These are phyloP conservation scores for Helenozyma rhizophorensis DNA, from an alignment of 805 yeast species.

Conservation along the genomic window DNA sequence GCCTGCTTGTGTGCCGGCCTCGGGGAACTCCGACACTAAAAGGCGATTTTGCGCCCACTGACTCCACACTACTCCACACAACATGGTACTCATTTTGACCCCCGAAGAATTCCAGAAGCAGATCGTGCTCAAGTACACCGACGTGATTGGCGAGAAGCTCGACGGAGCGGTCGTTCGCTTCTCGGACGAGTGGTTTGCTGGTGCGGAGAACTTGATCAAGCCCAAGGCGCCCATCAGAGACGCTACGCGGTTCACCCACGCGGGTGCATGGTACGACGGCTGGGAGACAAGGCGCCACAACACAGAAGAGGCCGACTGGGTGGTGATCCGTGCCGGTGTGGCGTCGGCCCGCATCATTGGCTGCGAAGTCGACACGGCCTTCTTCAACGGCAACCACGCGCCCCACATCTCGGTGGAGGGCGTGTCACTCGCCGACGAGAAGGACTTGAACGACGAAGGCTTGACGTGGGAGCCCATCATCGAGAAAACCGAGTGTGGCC, in stretches of 20 bases:
- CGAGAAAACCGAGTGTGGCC: slow-evolving; percentile 77
- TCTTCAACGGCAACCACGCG: slow-evolving; percentile 93
- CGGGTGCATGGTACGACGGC: slow-evolving; percentile 98
- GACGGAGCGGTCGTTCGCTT: slow-evolving; percentile 70
- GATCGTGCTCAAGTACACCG: slow-evolving; percentile 54
- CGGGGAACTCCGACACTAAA: too few species aligned
- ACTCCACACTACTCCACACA: background rate
- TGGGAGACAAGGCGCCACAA: slow-evolving; percentile 98
- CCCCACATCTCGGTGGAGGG: slow-evolving; percentile 87
- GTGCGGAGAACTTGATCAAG: slow-evolving; percentile 79
- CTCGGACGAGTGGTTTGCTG: slow-evolving; percentile 96
- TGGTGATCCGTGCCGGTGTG: slow-evolving; percentile 77
- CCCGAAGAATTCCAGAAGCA: slow-evolving; percentile 40
- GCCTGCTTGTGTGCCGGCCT: too few species aligned
- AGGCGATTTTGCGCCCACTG: too few species aligned
- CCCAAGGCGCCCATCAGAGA: slow-evolving; percentile 80
- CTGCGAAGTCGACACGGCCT: slow-evolving; percentile 89
- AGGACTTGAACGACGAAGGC: slow-evolving; percentile 16
- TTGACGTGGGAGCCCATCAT: slow-evolving; percentile 70
- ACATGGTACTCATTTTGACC: slow-evolving; percentile 15
- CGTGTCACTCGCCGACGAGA: slow-evolving; percentile 32
- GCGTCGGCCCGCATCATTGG: slow-evolving; percentile 74
- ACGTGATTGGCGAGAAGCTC: slow-evolving; percentile 78
- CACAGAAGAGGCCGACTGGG: slow-evolving; percentile 82
- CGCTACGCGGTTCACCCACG: slow-evolving; percentile 68